A percentile compares a stretch with the other conserved stretches of the same genome.
Conservation (phyloP, 2,329 filamentous ascomycete species). For the Cercospora sesami region DNA sequence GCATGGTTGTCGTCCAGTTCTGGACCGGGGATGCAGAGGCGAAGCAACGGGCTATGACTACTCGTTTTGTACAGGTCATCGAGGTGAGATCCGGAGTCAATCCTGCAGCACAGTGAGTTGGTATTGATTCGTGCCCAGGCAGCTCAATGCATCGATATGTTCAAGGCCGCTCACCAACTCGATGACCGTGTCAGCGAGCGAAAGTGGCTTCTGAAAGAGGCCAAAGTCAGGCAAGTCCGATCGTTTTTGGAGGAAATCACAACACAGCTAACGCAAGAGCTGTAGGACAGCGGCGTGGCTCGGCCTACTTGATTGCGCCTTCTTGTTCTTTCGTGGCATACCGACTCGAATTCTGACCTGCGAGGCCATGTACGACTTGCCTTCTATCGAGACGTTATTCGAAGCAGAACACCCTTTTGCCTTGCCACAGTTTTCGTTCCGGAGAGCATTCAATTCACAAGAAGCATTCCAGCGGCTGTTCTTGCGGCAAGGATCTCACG, state of each 20-base stretch:
- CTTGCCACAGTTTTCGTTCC: slow-evolving; percentile 16
- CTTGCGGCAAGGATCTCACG: background rate
- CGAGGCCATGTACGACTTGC: slow-evolving; percentile 18
- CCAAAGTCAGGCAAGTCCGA: slow-evolving; percentile 13
- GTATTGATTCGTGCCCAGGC: background rate
- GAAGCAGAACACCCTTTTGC: slow-evolving; percentile 22
- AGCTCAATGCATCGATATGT: slow-evolving; percentile 1
- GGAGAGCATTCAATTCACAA: background rate
- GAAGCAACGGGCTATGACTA: slow-evolving; percentile 10
- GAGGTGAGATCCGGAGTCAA: background rate
- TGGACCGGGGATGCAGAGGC: slow-evolving; percentile 13
- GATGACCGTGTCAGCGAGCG: slow-evolving; percentile 17
- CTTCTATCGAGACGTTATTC: slow-evolving; percentile 14
- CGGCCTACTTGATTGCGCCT: slow-evolving; percentile 20
- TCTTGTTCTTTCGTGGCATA: slow-evolving; percentile 23
- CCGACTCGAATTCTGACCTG: slow-evolving; percentile 14
- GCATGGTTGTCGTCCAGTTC: slow-evolving; percentile 13
- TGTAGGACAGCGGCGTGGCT: slow-evolving; percentile 15
- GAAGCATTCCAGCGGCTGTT: slow-evolving; percentile 16
- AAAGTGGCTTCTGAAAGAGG: slow-evolving; percentile 19
- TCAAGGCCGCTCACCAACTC: slow-evolving; percentile 11
- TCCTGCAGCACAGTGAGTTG: background rate
- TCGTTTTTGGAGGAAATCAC: background rate
- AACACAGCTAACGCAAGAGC: background rate
- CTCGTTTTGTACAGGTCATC: slow-evolving; percentile 8